Base-by-base conservation (phyloP, 257 asterid species). In the Linaria vulgaris region DNA sequence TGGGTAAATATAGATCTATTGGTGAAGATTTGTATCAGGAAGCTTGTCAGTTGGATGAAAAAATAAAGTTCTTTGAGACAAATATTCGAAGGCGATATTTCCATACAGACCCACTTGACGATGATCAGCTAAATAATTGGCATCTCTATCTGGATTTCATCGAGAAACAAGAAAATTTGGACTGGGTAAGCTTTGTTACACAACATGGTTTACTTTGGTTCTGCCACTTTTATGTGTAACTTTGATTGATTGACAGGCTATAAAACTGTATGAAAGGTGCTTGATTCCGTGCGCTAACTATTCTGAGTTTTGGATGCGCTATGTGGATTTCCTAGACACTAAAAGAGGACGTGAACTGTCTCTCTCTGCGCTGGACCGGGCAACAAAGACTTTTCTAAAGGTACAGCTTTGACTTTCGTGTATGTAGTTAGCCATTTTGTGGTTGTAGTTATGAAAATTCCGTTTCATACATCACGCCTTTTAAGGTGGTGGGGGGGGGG, bases 221-320 rank as follows among this genome's bases (percentile, higher is more conserved):
- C 27, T 67, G 13, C 61, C 60, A n/a, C 49, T 53, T 54, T 17
- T 56, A 64, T 47, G 45, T 54, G 43, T 56, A 27, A 66, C 3
- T 23, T 30, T 52, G 13, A 63, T 41, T 59, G 34, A 65, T 64
- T n/a, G 47, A 61, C 89, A 91, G 98, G 85, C 85, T 21, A 76
- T 85, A 69, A 83, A 83, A 68, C 79, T 91, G 68, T 91, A 85
- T 31, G 98, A 91, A 72, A 84, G 98, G 77, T 91, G 98, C 83
- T 83, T 91, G 83, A 83, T 91, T 65, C 80, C 98, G 25, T 91
- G 98, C 70, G 95, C 98, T 34, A 76, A 73, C 73, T 88, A 85
- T 69, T 90, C 96, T 47, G 98, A 91, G 67, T 88, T 84, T 75
- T 88, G 98, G 96, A 78, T 86, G 79, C 95, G 96, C 30, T 91